phyloP scores from a whole-genome alignment of 768 basidiomycete species.

The Lactarius evosmus region DNA sequence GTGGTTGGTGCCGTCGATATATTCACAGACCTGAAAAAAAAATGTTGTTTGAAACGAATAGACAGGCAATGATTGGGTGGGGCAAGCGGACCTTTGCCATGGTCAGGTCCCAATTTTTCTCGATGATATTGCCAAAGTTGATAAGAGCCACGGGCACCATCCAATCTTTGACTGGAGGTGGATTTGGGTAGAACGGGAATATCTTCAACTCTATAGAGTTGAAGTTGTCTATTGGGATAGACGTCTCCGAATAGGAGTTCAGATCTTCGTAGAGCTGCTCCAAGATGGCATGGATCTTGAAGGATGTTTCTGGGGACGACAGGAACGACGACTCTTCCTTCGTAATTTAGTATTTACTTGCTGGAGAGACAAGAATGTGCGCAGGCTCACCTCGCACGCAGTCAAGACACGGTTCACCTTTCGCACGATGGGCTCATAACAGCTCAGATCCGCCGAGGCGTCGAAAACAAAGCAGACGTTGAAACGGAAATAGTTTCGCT shows the following conservation, averaged over 20 bases:
- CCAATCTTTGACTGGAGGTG: conserved; percentile 88
- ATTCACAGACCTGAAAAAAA: conserved; percentile 70
- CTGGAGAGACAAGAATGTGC: not conserved
- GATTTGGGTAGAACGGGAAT: conserved; percentile 95
- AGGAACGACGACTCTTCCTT: conserved; percentile 90
- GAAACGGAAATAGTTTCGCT: conserved; percentile 86
- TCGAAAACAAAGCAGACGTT: conserved; percentile 98
- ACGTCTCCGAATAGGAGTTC: conserved; percentile 96
- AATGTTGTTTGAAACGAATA: conserved; percentile 8
- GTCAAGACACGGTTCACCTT: conserved; percentile 90
- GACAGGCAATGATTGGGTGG: not conserved
- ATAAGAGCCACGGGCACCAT: conserved; percentile 91
- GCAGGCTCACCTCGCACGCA: conserved; percentile 77
- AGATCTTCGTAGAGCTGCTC: conserved; percentile 97
- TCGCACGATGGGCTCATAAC: conserved; percentile 93
- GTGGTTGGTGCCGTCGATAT: conserved; percentile 90
- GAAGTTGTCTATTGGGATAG: conserved; percentile 85
- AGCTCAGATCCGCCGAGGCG: conserved; percentile 84
- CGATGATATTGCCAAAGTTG: conserved; percentile 72
- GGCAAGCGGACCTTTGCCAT: conserved; percentile 66
- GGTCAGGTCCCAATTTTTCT: conserved; percentile 96
- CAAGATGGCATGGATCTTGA: conserved; percentile 74
- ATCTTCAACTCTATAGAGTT: conserved; percentile 95
- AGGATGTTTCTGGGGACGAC: conserved; percentile 65
- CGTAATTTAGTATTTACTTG: not conserved